phyloP scores from a whole-genome alignment of 2,329 filamentous ascomycete species.

The Alternaria metachromatica region DNA sequence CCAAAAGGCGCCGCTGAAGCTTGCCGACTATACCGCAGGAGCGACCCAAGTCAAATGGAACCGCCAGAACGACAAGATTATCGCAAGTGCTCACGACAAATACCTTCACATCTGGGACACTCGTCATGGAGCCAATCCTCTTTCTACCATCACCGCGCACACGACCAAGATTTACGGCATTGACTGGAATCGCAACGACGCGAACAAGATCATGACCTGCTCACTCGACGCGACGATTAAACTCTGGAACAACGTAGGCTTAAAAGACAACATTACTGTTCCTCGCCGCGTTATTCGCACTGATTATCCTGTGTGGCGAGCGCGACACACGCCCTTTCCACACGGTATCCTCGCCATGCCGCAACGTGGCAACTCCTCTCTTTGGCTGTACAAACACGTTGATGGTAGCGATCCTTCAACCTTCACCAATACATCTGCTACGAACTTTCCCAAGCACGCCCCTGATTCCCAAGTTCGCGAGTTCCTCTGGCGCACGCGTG shows the following conservation, averaged over 20 bases:
- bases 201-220: conserved; percentile 80
- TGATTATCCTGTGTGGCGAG: conserved; percentile 87
- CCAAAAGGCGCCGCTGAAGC: conserved; percentile 29
- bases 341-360: conserved; percentile 88
- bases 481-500: conserved; percentile 86
- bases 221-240: conserved; percentile 92
- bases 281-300: conserved; percentile 73
- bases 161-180: conserved; percentile 93
- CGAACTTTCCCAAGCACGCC: conserved; percentile 61
- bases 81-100: conserved; percentile 89
- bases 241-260: conserved; percentile 80
- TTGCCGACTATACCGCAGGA: conserved; percentile 95
- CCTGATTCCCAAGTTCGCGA: conserved; percentile 74
- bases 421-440: conserved; percentile 47
- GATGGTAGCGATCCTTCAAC: conserved; percentile 46
- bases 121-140: conserved; percentile 75
- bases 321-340: conserved; percentile 89
- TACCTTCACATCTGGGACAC: conserved; percentile 91
- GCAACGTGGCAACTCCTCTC: conserved; percentile 81
- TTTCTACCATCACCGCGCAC: conserved; percentile 86
- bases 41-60: conserved; percentile 97
- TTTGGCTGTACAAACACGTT: conserved; percentile 81
- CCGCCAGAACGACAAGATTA: conserved; percentile 80
- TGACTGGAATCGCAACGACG: conserved; percentile 85
- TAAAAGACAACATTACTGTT: conserved; percentile 54